phyloP scores from a whole-genome alignment of 208 protist genomes.

The Wallacemonas rigidus region DNA sequence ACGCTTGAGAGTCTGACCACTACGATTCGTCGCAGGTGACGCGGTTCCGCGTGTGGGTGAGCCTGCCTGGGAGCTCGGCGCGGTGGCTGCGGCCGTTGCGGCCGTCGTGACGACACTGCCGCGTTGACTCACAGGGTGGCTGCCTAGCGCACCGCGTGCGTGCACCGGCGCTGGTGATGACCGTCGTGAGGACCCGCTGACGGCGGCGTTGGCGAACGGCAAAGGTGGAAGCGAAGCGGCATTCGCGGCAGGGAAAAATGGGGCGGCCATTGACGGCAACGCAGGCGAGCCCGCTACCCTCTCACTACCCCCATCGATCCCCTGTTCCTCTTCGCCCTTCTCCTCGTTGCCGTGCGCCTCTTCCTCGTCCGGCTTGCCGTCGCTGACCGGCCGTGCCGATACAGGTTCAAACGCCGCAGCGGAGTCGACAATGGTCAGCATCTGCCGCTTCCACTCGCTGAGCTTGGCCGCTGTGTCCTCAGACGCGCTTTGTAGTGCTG shows the following conservation, averaged over 20 bases:
- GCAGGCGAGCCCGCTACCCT: neutral
- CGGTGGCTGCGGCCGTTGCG: neutral
- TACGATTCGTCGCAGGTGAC: neutral
- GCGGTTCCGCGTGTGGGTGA: neutral
- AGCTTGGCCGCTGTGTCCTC: slow-evolving; percentile 40
- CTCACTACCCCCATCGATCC: neutral
- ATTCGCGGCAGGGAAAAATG: neutral
- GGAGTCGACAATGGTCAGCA: slow-evolving; percentile 34
- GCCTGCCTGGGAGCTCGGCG: neutral
- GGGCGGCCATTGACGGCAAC: neutral
- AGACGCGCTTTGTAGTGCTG: slow-evolving; percentile 34
- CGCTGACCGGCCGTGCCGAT: neutral
- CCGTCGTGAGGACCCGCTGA: neutral
- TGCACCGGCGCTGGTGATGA: slow-evolving; percentile 2
- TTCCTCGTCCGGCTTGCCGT: neutral
- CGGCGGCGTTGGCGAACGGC: neutral
- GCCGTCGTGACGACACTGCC: slow-evolving; percentile 8
- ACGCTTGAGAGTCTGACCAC: neutral
- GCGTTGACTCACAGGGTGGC: slow-evolving; percentile 12
- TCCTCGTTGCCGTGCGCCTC: neutral
- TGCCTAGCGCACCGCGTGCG: neutral
- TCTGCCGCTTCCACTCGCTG: slow-evolving; percentile 45
- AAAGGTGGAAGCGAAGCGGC: too few species aligned
- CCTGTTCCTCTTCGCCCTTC: neutral
- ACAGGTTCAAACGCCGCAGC: slow-evolving; percentile 9